phyloP scores from a whole-genome alignment of 495 filamentous ascomycete genomes.

The Penicillium ucsense region DNA sequence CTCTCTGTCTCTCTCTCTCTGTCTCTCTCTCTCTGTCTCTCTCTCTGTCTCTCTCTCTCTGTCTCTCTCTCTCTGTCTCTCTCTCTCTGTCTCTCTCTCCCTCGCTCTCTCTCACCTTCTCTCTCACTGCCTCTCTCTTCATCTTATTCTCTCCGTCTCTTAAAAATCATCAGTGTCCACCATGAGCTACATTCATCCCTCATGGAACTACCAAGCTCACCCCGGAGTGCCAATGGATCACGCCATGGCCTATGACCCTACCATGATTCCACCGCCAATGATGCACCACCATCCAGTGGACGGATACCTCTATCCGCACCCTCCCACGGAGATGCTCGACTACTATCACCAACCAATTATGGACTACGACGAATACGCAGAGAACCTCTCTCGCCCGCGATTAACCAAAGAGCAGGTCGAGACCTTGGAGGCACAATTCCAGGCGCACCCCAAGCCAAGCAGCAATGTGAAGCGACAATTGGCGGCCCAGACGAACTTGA shows the following conservation, averaged over 20 bases:
- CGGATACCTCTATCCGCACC: slow-evolving; percentile 34
- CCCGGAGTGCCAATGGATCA: slow-evolving; percentile 32
- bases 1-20: background rate
- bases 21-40: background rate
- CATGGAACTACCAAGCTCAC: slow-evolving; percentile 32
- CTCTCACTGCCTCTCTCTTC: background rate
- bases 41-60: background rate
- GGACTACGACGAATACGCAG: slow-evolving; percentile 42
- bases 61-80: background rate
- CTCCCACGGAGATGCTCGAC: slow-evolving; percentile 37
- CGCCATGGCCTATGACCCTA: slow-evolving; percentile 29
- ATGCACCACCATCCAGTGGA: slow-evolving; percentile 35
- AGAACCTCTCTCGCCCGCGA: slow-evolving; percentile 50
- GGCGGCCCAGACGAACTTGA: slow-evolving; percentile 61
- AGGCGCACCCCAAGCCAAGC: slow-evolving; percentile 67
- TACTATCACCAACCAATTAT: slow-evolving; percentile 41
- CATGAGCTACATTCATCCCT: slow-evolving; percentile 40
- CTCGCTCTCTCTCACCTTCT: background rate
- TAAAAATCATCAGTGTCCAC: slow-evolving; percentile 2
- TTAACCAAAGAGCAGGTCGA: slow-evolving; percentile 78
- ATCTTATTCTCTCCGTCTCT: background rate
- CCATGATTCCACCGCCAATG: slow-evolving; percentile 34
- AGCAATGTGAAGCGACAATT: slow-evolving; percentile 67
- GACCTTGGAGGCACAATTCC: slow-evolving; percentile 63
- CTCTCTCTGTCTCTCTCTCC: background rate